A percentile compares a stretch with the other conserved stretches of the same genome.
Conservation (phyloP, 495 filamentous ascomycete genomes). For the Sphaerosporella brunnea region DNA sequence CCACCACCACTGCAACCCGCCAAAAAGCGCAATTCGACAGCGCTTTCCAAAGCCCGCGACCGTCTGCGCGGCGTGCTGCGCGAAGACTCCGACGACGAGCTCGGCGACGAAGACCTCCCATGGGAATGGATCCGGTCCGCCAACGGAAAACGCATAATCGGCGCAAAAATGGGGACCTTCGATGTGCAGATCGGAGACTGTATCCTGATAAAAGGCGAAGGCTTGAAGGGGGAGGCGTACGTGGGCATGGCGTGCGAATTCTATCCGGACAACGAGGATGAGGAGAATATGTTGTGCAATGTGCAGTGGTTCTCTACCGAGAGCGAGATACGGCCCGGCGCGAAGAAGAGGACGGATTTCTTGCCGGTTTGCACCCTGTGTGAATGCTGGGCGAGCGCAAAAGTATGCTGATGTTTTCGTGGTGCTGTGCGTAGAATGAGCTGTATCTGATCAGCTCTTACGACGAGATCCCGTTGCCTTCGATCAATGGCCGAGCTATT, state of each 20-base stretch:
- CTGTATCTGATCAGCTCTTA: constrained; percentile 74
- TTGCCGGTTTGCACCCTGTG: constrained; percentile 35
- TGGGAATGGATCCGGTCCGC: constrained; percentile 67
- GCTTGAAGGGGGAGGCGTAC: constrained; percentile 64
- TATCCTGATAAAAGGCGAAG: constrained; percentile 69
- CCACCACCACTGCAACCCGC: background rate
- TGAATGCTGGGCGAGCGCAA: constrained; percentile 41
- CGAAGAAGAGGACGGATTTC: constrained; percentile 68
- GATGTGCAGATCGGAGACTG: constrained; percentile 65
- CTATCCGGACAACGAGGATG: constrained; percentile 33
- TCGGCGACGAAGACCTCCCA: constrained; percentile 63
- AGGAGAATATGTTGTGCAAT: constrained; percentile 46
- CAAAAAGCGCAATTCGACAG: constrained; percentile 4
- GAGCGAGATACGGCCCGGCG: constrained; percentile 65
- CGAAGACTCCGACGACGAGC: constrained; percentile 84
- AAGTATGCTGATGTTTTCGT: constrained; percentile 70
- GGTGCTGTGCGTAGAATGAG: constrained; percentile 59
- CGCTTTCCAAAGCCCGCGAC: constrained; percentile 34
- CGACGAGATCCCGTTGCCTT: constrained; percentile 69
- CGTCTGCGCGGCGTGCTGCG: constrained; percentile 49
- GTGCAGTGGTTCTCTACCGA: constrained; percentile 76
- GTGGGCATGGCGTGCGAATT: constrained; percentile 76
- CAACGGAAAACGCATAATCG: constrained; percentile 42
- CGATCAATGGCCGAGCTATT: constrained; percentile 73
- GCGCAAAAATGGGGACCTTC: constrained; percentile 72